Percentiles rank a stretch among this genome's conserved stretches.
Conservation (phyloP, 2,329 filamentous ascomycete genomes). For the Mycosphaerella sp. region DNA sequence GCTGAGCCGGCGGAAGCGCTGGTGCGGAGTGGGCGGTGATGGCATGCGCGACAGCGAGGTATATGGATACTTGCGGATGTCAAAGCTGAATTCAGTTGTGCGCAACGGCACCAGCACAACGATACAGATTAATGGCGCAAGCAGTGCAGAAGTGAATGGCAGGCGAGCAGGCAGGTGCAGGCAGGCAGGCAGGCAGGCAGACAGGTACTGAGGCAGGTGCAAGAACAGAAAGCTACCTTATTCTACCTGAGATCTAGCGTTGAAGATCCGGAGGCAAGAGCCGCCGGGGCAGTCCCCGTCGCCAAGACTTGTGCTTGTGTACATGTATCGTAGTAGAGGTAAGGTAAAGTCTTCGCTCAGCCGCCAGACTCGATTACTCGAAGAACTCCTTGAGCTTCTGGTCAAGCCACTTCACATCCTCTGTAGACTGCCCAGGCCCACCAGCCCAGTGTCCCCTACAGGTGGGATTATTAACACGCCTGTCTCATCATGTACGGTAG, state of each 20-base stretch:
- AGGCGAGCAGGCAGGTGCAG: too few species aligned
- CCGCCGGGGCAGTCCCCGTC: neutral
- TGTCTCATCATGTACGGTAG: too few species aligned
- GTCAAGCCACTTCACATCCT: constrained; percentile 68
- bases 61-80: constrained; percentile 4
- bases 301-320: neutral
- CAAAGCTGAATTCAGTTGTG: neutral
- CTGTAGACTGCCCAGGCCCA: constrained; percentile 63
- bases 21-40: neutral
- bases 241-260: too few species aligned
- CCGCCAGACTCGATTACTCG: constrained; percentile 33
- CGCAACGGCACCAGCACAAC: neutral
- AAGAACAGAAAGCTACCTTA: neutral
- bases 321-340: too few species aligned
- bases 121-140: neutral
- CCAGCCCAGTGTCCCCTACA: constrained; percentile 50
- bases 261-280: constrained; percentile 3
- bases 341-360: constrained; percentile 10
- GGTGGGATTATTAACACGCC: too few species aligned
- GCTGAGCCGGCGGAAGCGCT: neutral
- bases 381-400: constrained; percentile 53
- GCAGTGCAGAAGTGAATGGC: constrained; percentile 6
- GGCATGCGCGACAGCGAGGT: neutral
- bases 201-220: neutral
- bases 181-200: too few species aligned